Conservation (phyloP, 1,284 basidiomycete species). For the Ceratobasidium sp. region DNA sequence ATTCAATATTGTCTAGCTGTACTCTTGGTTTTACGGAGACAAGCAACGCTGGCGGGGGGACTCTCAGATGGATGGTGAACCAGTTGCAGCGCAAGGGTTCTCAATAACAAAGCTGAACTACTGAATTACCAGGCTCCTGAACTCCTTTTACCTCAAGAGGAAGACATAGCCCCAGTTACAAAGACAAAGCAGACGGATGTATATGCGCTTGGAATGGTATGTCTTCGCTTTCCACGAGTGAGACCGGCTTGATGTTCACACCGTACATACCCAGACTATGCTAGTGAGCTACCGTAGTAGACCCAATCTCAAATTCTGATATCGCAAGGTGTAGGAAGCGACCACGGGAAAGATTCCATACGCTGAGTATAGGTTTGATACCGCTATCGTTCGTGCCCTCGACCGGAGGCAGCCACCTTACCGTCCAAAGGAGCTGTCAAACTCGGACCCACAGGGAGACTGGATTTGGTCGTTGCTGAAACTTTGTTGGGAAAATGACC, state of each 20-base stretch:
- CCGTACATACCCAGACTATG: slow-evolving; percentile 5
- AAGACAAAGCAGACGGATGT: slow-evolving; percentile 13
- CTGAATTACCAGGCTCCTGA: slow-evolving; percentile 16
- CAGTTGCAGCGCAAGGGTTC: neutral
- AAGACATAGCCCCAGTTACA: neutral
- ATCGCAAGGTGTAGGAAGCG: slow-evolving; percentile 3
- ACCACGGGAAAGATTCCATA: slow-evolving; percentile 18
- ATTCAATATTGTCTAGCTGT: slow-evolving; percentile 21
- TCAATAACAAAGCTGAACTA: neutral
- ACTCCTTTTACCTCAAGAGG: slow-evolving; percentile 11
- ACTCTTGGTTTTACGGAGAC: slow-evolving; percentile 33
- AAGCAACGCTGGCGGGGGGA: slow-evolving; percentile 27
- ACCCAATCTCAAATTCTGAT: neutral
- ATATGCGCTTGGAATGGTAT: slow-evolving; percentile 37
- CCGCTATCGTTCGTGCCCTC: neutral
- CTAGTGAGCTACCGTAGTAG: neutral
- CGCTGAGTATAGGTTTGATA: slow-evolving; percentile 4
- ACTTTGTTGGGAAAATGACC: no score
- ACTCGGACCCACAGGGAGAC: no score
- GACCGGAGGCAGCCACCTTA: no score
- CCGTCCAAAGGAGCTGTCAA: no score
- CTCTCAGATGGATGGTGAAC: slow-evolving; percentile 39
- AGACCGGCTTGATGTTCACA: no score
- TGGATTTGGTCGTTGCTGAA: no score
- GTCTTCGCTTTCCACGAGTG: no score